Percentiles rank a stretch among this genome's conserved stretches.
Conservation (phyloP, 2,329 filamentous ascomycete genomes). For the Pestalotiopsis sp. region DNA sequence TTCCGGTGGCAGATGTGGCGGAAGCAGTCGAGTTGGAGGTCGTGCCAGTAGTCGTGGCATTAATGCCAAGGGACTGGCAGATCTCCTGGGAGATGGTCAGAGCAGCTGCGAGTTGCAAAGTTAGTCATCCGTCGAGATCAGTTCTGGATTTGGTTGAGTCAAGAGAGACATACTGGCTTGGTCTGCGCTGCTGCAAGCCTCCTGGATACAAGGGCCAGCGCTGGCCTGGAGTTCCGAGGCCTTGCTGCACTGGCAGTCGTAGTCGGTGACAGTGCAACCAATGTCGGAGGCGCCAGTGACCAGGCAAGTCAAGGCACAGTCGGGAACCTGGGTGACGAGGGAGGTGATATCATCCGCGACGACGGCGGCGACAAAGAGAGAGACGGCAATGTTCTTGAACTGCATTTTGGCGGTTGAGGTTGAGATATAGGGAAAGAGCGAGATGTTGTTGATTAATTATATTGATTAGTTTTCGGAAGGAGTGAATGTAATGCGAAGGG, state of each 20-base stretch:
- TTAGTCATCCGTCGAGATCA: neutral
- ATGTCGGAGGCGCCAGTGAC: conserved; percentile 25
- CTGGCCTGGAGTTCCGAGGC: conserved; percentile 32
- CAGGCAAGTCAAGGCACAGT: conserved; percentile 38
- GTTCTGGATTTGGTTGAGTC: neutral
- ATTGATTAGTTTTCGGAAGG: neutral
- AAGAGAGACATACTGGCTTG: conserved; percentile 30
- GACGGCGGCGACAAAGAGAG: conserved; percentile 20
- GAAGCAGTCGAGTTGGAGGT: conserved; percentile 4
- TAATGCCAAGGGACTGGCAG: conserved; percentile 9
- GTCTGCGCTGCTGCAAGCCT: conserved; percentile 33
- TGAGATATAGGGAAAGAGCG: neutral
- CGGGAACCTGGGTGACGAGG: conserved; percentile 30
- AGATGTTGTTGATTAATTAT: neutral
- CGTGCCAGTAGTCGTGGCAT: neutral
- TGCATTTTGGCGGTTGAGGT: conserved; percentile 20
- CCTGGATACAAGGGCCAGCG: conserved; percentile 37
- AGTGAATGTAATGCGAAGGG: neutral
- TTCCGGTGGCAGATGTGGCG: conserved; percentile 12
- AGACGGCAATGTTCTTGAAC: conserved; percentile 19
- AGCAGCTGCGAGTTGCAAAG: neutral
- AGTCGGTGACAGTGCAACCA: conserved; percentile 33
- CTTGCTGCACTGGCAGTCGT: conserved; percentile 37
- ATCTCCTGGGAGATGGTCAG: conserved; percentile 11
- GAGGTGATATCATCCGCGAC: conserved; percentile 20